Conservation (phyloP, 768 basidiomycete species). For the Kwoniella shandongensis region DNA sequence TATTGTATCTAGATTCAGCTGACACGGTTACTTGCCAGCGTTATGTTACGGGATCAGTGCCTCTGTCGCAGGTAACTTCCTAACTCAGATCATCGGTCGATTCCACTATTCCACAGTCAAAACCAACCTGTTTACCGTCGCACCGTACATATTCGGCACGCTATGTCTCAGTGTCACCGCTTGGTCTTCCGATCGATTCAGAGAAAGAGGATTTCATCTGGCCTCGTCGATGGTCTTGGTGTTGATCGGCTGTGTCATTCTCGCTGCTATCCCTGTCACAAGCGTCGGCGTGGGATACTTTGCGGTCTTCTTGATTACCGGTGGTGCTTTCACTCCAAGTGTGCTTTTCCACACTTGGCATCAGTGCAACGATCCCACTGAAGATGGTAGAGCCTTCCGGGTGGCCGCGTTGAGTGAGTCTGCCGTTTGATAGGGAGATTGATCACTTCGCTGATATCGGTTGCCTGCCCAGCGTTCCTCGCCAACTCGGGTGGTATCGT, state of each 20-base stretch:
- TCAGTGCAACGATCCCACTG: constrained; percentile 57
- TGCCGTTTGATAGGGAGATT: not conserved
- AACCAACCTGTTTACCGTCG: constrained; percentile 61
- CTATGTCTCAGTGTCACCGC: constrained; percentile 58
- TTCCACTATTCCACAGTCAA: constrained; percentile 59
- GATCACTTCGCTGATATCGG: not conserved
- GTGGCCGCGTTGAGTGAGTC: constrained; percentile 18
- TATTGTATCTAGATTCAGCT: constrained; percentile 21
- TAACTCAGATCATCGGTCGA: constrained; percentile 59
- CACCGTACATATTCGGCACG: constrained; percentile 60
- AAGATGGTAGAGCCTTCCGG: constrained; percentile 23
- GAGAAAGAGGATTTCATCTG: constrained; percentile 40
- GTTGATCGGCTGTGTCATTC: constrained; percentile 36
- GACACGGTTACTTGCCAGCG: constrained; percentile 28
- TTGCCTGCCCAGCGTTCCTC: constrained; percentile 8
- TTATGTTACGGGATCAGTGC: constrained; percentile 35
- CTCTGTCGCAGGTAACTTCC: constrained; percentile 61
- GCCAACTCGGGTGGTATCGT: constrained; percentile 37
- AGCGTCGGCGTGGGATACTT: constrained; percentile 60
- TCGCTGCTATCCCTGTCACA: constrained; percentile 58
- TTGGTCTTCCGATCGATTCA: constrained; percentile 60
- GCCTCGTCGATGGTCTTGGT: constrained; percentile 17
- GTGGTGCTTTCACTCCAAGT: constrained; percentile 49
- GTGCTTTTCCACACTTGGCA: constrained; percentile 52
- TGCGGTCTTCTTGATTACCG: constrained; percentile 61